phyloP scores from a whole-genome alignment of 1,284 basidiomycete genomes.

The Cutaneotrichosporon spelunceum region DNA sequence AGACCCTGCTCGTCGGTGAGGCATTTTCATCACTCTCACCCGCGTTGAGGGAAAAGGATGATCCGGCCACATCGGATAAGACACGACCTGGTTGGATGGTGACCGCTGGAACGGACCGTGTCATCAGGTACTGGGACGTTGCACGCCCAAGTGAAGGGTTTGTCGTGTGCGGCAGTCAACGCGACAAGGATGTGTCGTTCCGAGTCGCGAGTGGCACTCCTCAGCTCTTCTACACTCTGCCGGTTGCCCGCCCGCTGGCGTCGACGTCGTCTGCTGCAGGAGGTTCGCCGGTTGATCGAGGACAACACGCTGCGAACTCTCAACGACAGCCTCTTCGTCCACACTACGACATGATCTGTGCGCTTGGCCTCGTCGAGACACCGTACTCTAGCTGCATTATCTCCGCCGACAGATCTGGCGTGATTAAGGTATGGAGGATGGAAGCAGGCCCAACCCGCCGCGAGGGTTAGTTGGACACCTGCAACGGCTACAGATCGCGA shows the following conservation, averaged over 20 bases:
- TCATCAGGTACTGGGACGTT: slow-evolving; percentile 49
- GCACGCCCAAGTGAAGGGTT: slow-evolving; percentile 36
- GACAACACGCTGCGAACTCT: slow-evolving; percentile 20
- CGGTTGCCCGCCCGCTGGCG: slow-evolving; percentile 24
- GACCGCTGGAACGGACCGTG: slow-evolving; percentile 47
- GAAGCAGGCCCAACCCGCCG: slow-evolving; percentile 27
- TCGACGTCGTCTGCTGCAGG: not conserved
- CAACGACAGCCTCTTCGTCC: slow-evolving; percentile 47
- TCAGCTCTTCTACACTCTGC: slow-evolving; percentile 32
- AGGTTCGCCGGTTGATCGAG: not conserved
- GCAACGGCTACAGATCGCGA: not conserved
- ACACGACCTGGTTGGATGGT: slow-evolving; percentile 38
- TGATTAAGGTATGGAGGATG: slow-evolving; percentile 51
- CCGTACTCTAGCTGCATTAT: slow-evolving; percentile 48
- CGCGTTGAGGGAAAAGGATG: slow-evolving; percentile 20
- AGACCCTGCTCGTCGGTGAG: slow-evolving; percentile 35
- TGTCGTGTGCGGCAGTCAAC: slow-evolving; percentile 45
- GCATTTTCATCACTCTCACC: slow-evolving; percentile 29
- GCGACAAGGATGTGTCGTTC: slow-evolving; percentile 48
- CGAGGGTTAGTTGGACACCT: not conserved
- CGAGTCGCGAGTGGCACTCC: slow-evolving; percentile 23
- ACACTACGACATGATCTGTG: slow-evolving; percentile 48
- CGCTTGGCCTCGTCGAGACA: slow-evolving; percentile 46
- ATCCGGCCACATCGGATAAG: not conserved
- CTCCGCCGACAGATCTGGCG: slow-evolving; percentile 46